phyloP scores from a whole-genome alignment of 176 grass and related monocot genomes.

The Rhynchospora pubera region DNA sequence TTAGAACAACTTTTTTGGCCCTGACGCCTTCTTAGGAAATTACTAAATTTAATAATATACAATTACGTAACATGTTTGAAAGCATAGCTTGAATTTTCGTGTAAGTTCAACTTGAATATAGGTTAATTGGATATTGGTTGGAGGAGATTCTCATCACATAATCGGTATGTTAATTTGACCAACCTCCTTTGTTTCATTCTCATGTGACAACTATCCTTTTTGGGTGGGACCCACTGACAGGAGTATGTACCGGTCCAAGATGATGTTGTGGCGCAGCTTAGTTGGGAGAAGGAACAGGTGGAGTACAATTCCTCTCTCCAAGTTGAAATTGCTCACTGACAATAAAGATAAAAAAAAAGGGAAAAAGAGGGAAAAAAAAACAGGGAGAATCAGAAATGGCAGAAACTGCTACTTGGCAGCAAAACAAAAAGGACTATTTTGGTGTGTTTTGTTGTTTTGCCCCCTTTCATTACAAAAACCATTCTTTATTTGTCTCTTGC shows the following conservation, averaged over 20 bases:
- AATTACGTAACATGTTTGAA: no score
- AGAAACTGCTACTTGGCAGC: neutral
- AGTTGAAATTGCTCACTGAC: slow-evolving; percentile 45
- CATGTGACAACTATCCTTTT: neutral
- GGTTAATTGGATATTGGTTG: neutral
- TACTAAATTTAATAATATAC: no score
- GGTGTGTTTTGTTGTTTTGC: slow-evolving; percentile 9
- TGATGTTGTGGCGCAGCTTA: slow-evolving; percentile 45
- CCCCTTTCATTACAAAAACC: neutral
- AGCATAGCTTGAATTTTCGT: no score
- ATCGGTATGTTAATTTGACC: neutral
- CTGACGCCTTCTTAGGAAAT: no score
- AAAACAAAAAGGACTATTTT: slow-evolving; percentile 19
- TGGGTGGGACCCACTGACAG: slow-evolving; percentile 26
- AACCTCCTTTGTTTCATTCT: neutral
- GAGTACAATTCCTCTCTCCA: slow-evolving; percentile 45
- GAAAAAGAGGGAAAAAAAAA: neutral
- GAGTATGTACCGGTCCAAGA: slow-evolving; percentile 52
- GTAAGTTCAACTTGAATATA: neutral
- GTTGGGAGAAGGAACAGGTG: slow-evolving; percentile 67
- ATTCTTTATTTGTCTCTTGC: neutral
- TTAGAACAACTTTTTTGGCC: neutral
- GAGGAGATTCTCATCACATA: neutral
- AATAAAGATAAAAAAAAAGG: neutral
- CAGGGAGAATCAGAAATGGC: slow-evolving; percentile 9